phyloP scores from a whole-genome alignment of 306 rosid genomes.

The Cicer pinnatifidum region DNA sequence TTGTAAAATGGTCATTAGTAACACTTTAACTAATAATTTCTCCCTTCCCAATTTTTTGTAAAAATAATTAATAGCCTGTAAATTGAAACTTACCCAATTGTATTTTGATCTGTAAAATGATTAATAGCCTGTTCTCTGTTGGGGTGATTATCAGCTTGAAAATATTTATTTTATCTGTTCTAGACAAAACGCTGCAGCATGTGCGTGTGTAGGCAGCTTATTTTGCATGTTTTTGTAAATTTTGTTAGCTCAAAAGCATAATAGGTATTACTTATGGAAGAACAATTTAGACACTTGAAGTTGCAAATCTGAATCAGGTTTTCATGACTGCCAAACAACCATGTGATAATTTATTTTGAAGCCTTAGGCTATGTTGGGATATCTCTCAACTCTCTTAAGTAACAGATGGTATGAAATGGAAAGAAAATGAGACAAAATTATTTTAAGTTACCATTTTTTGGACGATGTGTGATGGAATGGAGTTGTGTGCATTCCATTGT shows the following conservation, averaged over 20 bases:
- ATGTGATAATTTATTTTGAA: slow-evolving; percentile 19
- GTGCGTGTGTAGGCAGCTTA: too few species aligned
- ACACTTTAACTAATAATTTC: too few species aligned
- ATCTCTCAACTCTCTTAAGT: neutral
- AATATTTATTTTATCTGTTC: neutral
- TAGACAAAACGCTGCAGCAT: slow-evolving; percentile 12
- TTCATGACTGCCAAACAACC: slow-evolving; percentile 32
- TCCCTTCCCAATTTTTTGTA: too few species aligned
- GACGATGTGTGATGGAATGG: slow-evolving; percentile 17
- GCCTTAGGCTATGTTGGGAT: slow-evolving; percentile 1
- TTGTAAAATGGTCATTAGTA: too few species aligned
- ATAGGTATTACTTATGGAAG: neutral
- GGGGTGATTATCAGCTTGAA: slow-evolving; percentile 3
- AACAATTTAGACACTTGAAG: neutral
- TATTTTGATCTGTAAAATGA: slow-evolving; percentile 15
- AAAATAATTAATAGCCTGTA: too few species aligned
- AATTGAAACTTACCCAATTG: slow-evolving; percentile 8
- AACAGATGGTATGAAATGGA: slow-evolving; percentile 7
- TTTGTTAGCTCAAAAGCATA: neutral
- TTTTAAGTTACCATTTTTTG: neutral
- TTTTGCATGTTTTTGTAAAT: neutral
- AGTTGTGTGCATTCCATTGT: slow-evolving; percentile 16
- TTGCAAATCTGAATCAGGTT: slow-evolving; percentile 2
- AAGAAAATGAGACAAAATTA: neutral
- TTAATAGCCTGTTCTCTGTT: neutral